phyloP scores from a whole-genome alignment of 495 filamentous ascomycete species.

The Filosporella fistucella region DNA sequence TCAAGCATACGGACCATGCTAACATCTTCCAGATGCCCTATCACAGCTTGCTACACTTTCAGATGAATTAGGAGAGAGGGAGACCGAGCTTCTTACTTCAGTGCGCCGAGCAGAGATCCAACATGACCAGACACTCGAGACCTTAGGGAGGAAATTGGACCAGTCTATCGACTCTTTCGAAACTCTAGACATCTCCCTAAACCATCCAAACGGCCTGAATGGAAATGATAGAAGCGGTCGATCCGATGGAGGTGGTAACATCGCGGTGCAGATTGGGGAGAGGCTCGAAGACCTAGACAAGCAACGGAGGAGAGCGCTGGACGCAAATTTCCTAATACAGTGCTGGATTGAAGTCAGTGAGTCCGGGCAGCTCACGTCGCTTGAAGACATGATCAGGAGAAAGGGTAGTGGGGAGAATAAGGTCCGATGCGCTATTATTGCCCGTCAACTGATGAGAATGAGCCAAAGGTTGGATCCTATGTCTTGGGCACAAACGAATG shows the following conservation, averaged over 20 bases:
- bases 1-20: conserved; percentile 7
- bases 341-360: conserved; percentile 95
- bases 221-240: conserved; percentile 14
- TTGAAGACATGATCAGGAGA: conserved; percentile 71
- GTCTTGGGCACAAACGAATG: conserved; percentile 59
- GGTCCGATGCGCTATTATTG: conserved; percentile 84
- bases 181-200: conserved; percentile 76
- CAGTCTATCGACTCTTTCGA: conserved; percentile 89
- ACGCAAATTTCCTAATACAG: conserved; percentile 90
- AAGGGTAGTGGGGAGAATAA: conserved; percentile 80
- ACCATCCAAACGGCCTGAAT: conserved; percentile 35
- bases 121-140: conserved; percentile 83
- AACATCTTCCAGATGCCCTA: conserved; percentile 49
- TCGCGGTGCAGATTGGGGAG: conserved; percentile 93
- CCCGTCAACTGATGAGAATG: conserved; percentile 81
- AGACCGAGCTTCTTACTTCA: conserved; percentile 84
- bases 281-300: conserved; percentile 89
- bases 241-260: conserved; percentile 64
- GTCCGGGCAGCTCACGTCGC: conserved; percentile 67
- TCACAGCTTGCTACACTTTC: conserved; percentile 74
- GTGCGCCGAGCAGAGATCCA: conserved; percentile 90
- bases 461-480: conserved; percentile 75
- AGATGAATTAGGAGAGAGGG: conserved; percentile 76
- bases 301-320: conserved; percentile 81
- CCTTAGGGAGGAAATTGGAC: conserved; percentile 80